phyloP scores from a whole-genome alignment of 2,329 filamentous ascomycete species.

The Colletotrichum orchidophilum region DNA sequence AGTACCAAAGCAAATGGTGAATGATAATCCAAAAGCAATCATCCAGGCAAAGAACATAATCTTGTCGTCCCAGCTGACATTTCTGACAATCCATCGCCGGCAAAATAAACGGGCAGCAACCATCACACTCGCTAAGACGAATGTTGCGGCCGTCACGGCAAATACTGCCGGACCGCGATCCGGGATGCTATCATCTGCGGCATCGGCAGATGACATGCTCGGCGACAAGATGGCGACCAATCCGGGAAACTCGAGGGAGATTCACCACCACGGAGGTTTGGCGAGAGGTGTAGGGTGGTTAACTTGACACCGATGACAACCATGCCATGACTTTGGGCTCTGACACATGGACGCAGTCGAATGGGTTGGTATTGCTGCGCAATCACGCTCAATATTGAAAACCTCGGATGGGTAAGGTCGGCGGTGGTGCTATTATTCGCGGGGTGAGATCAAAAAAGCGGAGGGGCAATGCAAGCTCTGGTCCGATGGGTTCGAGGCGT shows the following conservation, averaged over 20 bases:
- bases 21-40: conserved; percentile 72
- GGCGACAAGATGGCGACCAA: conserved; percentile 17
- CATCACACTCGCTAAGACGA: conserved; percentile 77
- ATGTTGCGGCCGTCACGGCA: conserved; percentile 74
- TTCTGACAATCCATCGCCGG: conserved; percentile 76
- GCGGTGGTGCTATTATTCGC: background rate
- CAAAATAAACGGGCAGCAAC: conserved; percentile 79
- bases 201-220: conserved; percentile 32
- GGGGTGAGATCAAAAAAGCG: background rate
- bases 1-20: conserved; percentile 72
- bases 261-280: conserved; percentile 33
- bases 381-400: conserved; percentile 12
- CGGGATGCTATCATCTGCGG: conserved; percentile 41
- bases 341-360: conserved; percentile 31
- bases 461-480: background rate
- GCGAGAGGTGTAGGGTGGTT: conserved; percentile 23
- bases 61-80: conserved; percentile 80
- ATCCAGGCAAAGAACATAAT: conserved; percentile 84
- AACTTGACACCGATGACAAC: conserved; percentile 28
- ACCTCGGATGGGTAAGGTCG: background rate
- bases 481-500: background rate
- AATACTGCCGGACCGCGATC: conserved; percentile 71
- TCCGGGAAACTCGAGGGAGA: background rate
- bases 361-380: conserved; percentile 3
- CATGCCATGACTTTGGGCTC: conserved; percentile 31